Percentiles rank a stretch among this genome's conserved stretches.
phyloP scores from a whole-genome alignment of 192 early-diverging fungal species.

The Coemansia sp. region DNA sequence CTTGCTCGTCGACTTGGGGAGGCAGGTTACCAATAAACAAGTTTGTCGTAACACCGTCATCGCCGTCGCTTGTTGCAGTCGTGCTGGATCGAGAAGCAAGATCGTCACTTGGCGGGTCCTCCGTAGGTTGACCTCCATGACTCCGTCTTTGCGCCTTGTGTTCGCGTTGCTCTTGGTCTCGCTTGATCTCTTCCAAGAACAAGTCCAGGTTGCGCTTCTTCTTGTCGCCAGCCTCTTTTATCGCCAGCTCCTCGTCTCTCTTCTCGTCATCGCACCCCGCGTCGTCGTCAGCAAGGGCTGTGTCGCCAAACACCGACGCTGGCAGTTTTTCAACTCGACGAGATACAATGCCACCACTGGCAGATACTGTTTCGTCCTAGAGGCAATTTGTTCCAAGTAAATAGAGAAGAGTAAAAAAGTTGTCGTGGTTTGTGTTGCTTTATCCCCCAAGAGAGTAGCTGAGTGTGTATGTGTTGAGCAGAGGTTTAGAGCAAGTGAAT shows the following conservation, averaged over 20 bases:
- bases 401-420: not conserved
- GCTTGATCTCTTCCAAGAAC: constrained; percentile 85
- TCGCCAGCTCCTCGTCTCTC: not conserved
- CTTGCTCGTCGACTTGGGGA: constrained; percentile 71
- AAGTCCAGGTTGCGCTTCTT: constrained; percentile 82
- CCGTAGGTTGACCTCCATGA: constrained; percentile 1
- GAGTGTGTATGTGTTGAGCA: not conserved
- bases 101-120: not conserved
- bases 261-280: not conserved
- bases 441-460: not conserved
- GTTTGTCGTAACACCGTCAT: constrained; percentile 80
- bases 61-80: constrained; percentile 49
- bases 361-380: not conserved
- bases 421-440: not conserved
- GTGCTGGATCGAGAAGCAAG: constrained; percentile 5
- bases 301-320: constrained; percentile 4
- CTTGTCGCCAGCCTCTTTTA: constrained; percentile 26
- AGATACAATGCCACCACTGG: not conserved
- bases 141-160: constrained; percentile 32
- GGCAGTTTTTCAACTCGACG: not conserved
- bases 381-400: not conserved
- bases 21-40: constrained; percentile 83
- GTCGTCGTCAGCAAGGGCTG: not conserved
- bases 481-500: not conserved
- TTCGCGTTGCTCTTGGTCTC: constrained; percentile 70